Evolutionary conservation across 2,329 filamentous ascomycete genomes (phyloP).

Genomic region (Fusarium abutilonis): DNA sequence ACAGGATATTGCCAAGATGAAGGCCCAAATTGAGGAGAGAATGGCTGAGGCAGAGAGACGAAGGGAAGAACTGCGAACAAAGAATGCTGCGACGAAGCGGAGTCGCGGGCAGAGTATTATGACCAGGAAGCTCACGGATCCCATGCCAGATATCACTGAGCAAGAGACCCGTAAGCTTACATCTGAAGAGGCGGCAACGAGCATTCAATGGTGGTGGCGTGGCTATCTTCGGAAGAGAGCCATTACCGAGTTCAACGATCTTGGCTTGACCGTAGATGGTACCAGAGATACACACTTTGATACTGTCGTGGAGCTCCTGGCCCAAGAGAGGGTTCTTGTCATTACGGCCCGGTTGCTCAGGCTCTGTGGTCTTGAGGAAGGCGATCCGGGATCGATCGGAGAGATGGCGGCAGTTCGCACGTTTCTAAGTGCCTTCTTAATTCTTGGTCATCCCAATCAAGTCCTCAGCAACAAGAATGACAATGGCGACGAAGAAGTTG

Average conservation of each 20-base stretch:
- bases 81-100: slow-evolving; percentile 60
- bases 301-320: slow-evolving; percentile 74
- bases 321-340: slow-evolving; percentile 71
- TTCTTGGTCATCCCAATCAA: slow-evolving; percentile 80
- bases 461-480: slow-evolving; percentile 80
- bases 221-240: slow-evolving; percentile 65
- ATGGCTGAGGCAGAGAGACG: slow-evolving; percentile 80
- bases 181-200: slow-evolving; percentile 69
- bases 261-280: slow-evolving; percentile 75
- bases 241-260: slow-evolving; percentile 71
- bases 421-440: slow-evolving; percentile 82
- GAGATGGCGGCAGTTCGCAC: slow-evolving; percentile 78
- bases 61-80: slow-evolving; percentile 70
- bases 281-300: slow-evolving; percentile 78
- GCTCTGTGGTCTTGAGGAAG: slow-evolving; percentile 75
- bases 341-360: slow-evolving; percentile 73
- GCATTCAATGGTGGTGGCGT: slow-evolving; percentile 78
- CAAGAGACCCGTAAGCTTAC: slow-evolving; percentile 58
- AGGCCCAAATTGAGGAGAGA: slow-evolving; percentile 80
- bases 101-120: slow-evolving; percentile 63
- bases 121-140: slow-evolving; percentile 60
- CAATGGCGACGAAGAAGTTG: slow-evolving; percentile 64
- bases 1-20: slow-evolving; percentile 74
- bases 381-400: slow-evolving; percentile 68
- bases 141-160: slow-evolving; percentile 62